Evolutionary conservation across 345 rosid genomes (phyloP), one percentile per base, ranked within the genome.

Genomic region (Punica granatum): DNA sequence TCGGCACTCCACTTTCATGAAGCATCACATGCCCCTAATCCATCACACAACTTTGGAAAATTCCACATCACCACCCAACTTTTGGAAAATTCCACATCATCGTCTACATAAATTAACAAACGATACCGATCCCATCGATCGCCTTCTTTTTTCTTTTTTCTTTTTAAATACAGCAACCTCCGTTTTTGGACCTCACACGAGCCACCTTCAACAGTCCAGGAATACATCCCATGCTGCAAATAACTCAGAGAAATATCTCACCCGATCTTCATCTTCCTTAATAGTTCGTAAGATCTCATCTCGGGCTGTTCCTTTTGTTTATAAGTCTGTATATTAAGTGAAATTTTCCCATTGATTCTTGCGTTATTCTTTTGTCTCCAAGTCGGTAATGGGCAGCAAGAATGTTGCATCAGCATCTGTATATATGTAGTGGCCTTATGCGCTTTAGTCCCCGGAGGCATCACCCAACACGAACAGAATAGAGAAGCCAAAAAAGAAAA

Each of bases 11-110:
- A 56, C 61, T 56, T 56, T 26, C 33, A 28, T 56, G 34, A 11
- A 14, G 61, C 61, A 56, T 56, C 61, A 56, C 30, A 56, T 56
- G 61, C 34, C 9, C 13, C 32, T 21, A 51, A 51, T 51, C 58
- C 58, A 26, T 56, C 61, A 56, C 34, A 56, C 61, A 56, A 56
- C 33, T 56, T 56, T 56, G 61, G 61, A 37, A 56, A 28, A 56
- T 28, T 56, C 34, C 61, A 30, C 61, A 51, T 51, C 61, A 56
- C 6, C 58, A 2, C 15, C 1, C 41, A 37, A 37, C 41, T 4
- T 11, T 37, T 37, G 41, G 6, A 37, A 56, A 18, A 56, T 28
- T 56, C 19, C 32, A 56, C 61, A 56, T 56, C 61, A 56, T 12
- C 61, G 1, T 11, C 1, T 51, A 1, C 58, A 21, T 19, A 49